phyloP scores from a whole-genome alignment of 2,329 filamentous ascomycete species.

The Monilinia fructicola region DNA sequence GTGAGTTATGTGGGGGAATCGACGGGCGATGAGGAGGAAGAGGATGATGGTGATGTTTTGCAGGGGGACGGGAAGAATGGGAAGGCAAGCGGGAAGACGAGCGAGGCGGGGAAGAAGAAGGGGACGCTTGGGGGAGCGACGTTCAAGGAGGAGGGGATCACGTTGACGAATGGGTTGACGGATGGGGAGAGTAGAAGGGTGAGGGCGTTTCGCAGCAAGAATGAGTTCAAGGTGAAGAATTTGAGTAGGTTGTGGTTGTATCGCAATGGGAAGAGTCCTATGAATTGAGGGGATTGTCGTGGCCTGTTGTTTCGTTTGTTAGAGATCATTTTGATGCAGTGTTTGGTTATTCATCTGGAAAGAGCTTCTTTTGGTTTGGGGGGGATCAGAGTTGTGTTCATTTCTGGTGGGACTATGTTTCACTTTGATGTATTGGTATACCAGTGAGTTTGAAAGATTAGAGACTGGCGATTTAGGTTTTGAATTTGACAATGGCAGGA shows the following conservation, averaged over 20 bases:
- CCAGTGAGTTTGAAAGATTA: neutral
- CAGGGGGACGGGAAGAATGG: constrained; percentile 15
- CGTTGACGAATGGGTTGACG: constrained; percentile 7
- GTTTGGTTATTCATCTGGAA: neutral
- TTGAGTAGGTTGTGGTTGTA: constrained; percentile 63
- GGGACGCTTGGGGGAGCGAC: neutral
- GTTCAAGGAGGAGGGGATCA: constrained; percentile 18
- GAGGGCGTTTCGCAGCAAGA: constrained; percentile 9
- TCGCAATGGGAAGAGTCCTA: constrained; percentile 57
- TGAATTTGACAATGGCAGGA: neutral
- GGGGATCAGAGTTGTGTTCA: neutral
- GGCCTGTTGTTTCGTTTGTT: neutral
- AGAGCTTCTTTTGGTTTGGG: neutral
- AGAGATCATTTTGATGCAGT: neutral
- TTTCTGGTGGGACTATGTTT: neutral
- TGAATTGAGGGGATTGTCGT: constrained; percentile 30
- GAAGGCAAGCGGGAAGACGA: neutral
- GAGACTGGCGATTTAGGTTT: neutral
- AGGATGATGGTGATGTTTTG: constrained; percentile 46
- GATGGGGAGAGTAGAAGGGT: constrained; percentile 24
- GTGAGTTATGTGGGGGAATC: constrained; percentile 1
- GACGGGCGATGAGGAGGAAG: constrained; percentile 46
- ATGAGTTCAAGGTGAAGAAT: constrained; percentile 54
- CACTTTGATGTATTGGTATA: neutral
- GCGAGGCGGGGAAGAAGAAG: constrained; percentile 44